Base-by-base conservation (phyloP, 2,329 filamentous ascomycete species). In the Beauveria sp. region DNA sequence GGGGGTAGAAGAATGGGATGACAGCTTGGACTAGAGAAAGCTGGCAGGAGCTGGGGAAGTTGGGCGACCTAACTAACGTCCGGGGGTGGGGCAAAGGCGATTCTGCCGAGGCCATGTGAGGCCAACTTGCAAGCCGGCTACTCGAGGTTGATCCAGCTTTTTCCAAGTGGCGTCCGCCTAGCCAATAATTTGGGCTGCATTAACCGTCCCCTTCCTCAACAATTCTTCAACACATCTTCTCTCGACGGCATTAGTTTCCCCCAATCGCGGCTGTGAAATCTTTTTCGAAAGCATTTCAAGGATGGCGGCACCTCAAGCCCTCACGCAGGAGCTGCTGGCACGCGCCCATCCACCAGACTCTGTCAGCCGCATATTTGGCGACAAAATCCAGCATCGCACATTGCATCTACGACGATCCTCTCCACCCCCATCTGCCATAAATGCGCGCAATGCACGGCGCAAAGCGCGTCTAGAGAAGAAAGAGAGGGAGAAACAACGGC, bases 371-470 rank as follows among this genome's bases (percentile, higher is more conserved):
- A 90, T 96, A 74, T 93, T 89, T 79, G 80, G 82, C 65, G 90
- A 96, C 66, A 92, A 92, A 74, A 85, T 96, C 72, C 86, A 91
- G 68, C 87, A 91, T 71, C 91, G 91, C 52, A 88, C 91, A 0
- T 85, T 97, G 62, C 85, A 88, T 69, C 84, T 97, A 3, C 86
- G 88, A 48, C 87, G 91, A 7, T 88, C 87, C 24, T 91, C 89
- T 0, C 89, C 91, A 1, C 79, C 81, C 0, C 73, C 85, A 69
- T 67, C 81, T 70, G 76, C 77, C 56, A 22, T 70, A 49, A 83
- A 85, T 68, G 82, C 83, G 22, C 85, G 88, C 64, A 77, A 81
- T n/a, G 76, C 77, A 45, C 82, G 82, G 24, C 76, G 80, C 18
- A 84, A 77, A 69, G 80, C 75, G 65, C 78, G 78, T 5, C 68